Conservation (phyloP, 306 rosid genomes). For the cucumber (Cucumis sativus) region Cucumber_9930_V3 NC_026658.2:24930501-24931000, state of each 20-base stretch:
- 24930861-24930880: constrained; percentile 91
- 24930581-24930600: neutral
- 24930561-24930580: neutral
- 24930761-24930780: neutral
- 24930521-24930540: constrained; percentile 47
- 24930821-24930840: constrained; percentile 18
- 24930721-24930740: constrained; percentile 86
- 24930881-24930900: constrained; percentile 67
- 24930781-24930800: no score
- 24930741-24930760: neutral
- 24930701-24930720: constrained; percentile 90
- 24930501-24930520: constrained; percentile 86
- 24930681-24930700: constrained; percentile 88
- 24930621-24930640: constrained; percentile 75
- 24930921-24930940: constrained; percentile 93
- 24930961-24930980: constrained; percentile 81
- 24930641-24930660: constrained; percentile 81
- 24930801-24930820: neutral
- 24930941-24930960: constrained; percentile 96
- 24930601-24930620: constrained; percentile 77
- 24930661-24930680: constrained; percentile 74
- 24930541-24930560: neutral
- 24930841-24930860: constrained; percentile 82
- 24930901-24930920: constrained; percentile 82
- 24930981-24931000: neutral